These are phyloP conservation scores for Neofusicoccum sp. DNA, from an alignment of 2,329 filamentous ascomycete species.

Conservation along the genomic window DNA sequence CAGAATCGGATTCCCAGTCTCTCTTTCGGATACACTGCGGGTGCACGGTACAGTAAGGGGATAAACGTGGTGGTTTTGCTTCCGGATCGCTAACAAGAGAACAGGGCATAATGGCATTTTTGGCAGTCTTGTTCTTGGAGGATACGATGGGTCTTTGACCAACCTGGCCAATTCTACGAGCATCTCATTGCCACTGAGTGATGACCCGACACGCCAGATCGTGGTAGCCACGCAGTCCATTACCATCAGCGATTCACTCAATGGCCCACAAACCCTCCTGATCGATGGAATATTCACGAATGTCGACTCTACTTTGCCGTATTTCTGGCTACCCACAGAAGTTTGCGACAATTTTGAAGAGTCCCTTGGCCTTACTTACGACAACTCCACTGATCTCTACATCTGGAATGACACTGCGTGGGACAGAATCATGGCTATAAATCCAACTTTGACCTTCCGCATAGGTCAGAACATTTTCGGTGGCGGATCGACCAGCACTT, in stretches of 20 bases:
- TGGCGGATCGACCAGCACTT: too few relatives aligned
- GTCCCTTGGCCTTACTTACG: conserved; percentile 44
- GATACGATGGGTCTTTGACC: conserved; percentile 43
- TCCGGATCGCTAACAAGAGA: too few relatives aligned
- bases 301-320: not conserved
- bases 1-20: too few relatives aligned
- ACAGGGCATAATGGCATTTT: too few relatives aligned
- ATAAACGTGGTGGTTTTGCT: too few relatives aligned
- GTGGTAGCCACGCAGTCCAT: conserved; percentile 36
- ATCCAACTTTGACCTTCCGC: conserved; percentile 42
- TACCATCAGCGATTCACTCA: conserved; percentile 40
- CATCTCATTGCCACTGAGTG: conserved; percentile 25
- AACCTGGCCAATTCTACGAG: conserved; percentile 28
- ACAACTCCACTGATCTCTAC: conserved; percentile 40
- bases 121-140: conserved; percentile 44
- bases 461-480: too few relatives aligned
- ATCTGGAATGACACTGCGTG: conserved; percentile 42
- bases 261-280: conserved; percentile 23
- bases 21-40: too few relatives aligned
- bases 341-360: conserved; percentile 45
- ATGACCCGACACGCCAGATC: conserved; percentile 39
- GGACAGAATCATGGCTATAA: conserved; percentile 30
- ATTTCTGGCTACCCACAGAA: conserved; percentile 30
- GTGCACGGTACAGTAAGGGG: too few relatives aligned
- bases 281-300: too few relatives aligned